Evolutionary conservation across 441 rosid genomes (phyloP).

Genomic region (Populus hybrid): DNA sequence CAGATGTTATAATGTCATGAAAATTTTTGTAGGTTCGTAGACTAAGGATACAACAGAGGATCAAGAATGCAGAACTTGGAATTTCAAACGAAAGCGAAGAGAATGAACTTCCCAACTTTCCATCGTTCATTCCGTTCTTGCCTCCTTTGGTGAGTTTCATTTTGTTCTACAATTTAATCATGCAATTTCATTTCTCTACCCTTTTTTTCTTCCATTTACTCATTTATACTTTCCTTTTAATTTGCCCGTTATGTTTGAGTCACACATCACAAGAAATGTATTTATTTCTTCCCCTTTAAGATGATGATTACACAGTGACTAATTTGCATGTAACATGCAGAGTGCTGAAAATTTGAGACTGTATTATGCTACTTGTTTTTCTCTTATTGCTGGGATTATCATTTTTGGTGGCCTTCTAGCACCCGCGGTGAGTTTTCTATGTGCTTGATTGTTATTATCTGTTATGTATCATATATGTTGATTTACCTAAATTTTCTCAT

Average conservation of each 20-base stretch:
- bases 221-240: background rate
- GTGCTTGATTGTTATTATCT: background rate
- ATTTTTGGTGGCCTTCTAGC: constrained; percentile 94
- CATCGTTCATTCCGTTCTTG: constrained; percentile 94
- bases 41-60: constrained; percentile 88
- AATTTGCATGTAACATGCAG: constrained; percentile 36
- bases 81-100: constrained; percentile 50
- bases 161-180: background rate
- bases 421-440: constrained; percentile 62
- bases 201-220: background rate
- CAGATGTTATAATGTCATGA: background rate
- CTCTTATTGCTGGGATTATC: constrained; percentile 86
- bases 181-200: background rate
- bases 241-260: background rate
- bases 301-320: constrained; percentile 7
- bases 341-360: constrained; percentile 73
- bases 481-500: background rate
- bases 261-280: background rate
- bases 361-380: constrained; percentile 85
- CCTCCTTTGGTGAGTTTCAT: constrained; percentile 74
- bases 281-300: constrained; percentile 5
- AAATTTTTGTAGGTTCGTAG: constrained; percentile 64
- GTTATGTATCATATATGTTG: background rate
- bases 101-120: constrained; percentile 83
- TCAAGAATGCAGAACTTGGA: constrained; percentile 75